Evolutionary conservation across 176 grass and related monocot genomes (phyloP).

Genomic region (Musa acuminata): DNA sequence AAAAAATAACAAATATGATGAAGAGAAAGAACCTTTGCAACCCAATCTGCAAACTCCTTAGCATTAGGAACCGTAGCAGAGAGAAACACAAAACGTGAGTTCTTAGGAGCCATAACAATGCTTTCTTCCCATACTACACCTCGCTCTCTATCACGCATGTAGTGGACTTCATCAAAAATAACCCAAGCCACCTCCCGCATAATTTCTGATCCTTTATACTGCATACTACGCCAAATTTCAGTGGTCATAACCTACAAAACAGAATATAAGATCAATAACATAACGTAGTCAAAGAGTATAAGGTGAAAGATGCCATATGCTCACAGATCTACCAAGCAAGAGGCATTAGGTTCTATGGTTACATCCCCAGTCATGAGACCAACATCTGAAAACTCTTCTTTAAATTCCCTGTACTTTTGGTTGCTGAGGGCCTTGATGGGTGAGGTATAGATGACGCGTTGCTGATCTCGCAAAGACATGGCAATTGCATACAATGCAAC

Average conservation of each 20-base stretch:
- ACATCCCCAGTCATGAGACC: constrained; percentile 93
- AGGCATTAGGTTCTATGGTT: constrained; percentile 86
- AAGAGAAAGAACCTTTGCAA: constrained; percentile 57
- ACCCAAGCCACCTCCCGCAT: constrained; percentile 94
- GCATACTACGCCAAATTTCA: constrained; percentile 99
- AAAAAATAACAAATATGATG: neutral
- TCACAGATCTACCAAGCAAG: constrained; percentile 48
- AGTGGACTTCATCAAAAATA: constrained; percentile 96
- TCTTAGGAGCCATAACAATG: constrained; percentile 92
- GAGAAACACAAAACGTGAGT: constrained; percentile 89
- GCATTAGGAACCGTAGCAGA: constrained; percentile 93
- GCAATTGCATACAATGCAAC: constrained; percentile 90
- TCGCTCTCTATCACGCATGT: constrained; percentile 95
- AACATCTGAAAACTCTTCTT: constrained; percentile 81
- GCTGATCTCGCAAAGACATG: constrained; percentile 78
- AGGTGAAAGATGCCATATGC: neutral
- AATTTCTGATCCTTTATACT: constrained; percentile 87
- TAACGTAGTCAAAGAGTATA: neutral
- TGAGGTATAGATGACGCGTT: constrained; percentile 86
- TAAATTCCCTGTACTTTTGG: constrained; percentile 94
- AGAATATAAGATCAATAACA: neutral
- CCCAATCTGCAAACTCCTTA: constrained; percentile 97
- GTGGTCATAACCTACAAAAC: constrained; percentile 69
- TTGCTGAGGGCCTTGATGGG: constrained; percentile 97
- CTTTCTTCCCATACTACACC: constrained; percentile 99